phyloP scores from a whole-genome alignment of 805 yeast species.

The Dipodascus albidus region DNA sequence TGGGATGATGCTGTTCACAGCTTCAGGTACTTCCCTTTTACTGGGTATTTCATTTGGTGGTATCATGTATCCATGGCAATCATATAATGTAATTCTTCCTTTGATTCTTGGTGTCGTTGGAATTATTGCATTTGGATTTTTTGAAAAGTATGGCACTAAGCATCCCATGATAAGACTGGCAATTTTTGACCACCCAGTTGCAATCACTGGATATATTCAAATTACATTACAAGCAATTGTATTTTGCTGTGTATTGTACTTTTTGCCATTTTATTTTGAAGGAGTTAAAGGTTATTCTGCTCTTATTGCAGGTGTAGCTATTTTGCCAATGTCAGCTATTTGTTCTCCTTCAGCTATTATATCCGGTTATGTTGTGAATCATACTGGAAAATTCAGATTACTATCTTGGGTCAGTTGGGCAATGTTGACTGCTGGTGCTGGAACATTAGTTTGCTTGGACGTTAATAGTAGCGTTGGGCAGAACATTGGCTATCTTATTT shows the following conservation, averaged over 20 bases:
- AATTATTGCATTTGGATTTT: conserved; percentile 25
- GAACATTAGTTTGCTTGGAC: conserved; percentile 30
- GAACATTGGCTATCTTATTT: conserved; percentile 34
- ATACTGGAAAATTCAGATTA: conserved; percentile 31
- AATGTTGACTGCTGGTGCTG: conserved; percentile 33
- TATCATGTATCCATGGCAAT: conserved; percentile 38
- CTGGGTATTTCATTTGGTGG: conserved; percentile 49
- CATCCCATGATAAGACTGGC: conserved; percentile 37
- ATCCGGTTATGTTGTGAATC: conserved; percentile 30
- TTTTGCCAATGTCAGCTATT: conserved; percentile 33
- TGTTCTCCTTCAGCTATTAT: conserved; percentile 28
- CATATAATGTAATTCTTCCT: conserved; percentile 40
- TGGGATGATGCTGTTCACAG: conserved; percentile 35
- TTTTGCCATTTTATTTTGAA: conserved; percentile 39
- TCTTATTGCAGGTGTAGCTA: conserved; percentile 34
- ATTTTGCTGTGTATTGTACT: conserved; percentile 20
- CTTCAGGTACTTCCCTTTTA: conserved; percentile 34
- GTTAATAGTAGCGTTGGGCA: conserved; percentile 26
- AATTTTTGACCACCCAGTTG: conserved; percentile 28
- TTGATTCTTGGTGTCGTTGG: conserved; percentile 33
- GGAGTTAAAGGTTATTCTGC: conserved; percentile 32
- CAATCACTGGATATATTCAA: conserved; percentile 29
- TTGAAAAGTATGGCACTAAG: conserved; percentile 25
- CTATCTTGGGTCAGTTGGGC: conserved; percentile 28
- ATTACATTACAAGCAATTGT: conserved; percentile 33